A percentile compares a stretch with the other conserved stretches of the same genome.
Evolutionary conservation across 2,329 filamentous ascomycete genomes (phyloP).

Genomic region (Diaporthe eres): DNA sequence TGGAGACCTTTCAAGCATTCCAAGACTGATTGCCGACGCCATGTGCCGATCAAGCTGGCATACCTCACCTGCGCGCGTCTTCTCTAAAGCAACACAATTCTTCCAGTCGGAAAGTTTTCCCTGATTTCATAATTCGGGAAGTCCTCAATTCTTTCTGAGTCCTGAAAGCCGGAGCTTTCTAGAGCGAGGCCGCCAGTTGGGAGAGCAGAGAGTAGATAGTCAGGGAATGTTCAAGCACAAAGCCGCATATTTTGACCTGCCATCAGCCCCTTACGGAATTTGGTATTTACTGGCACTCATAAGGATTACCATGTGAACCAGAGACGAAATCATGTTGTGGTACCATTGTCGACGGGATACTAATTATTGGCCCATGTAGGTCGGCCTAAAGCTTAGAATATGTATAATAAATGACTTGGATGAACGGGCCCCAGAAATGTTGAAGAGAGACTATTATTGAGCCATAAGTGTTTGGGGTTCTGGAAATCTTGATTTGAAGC

Average conservation of each 20-base stretch:
- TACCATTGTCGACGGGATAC: too few relatives aligned
- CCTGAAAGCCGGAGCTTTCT: neutral
- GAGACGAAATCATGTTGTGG: too few relatives aligned
- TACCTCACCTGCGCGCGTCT: neutral
- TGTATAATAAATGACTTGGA: too few relatives aligned
- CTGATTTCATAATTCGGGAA: neutral
- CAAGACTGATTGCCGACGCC: neutral
- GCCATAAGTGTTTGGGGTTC: neutral
- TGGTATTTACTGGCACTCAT: too few relatives aligned
- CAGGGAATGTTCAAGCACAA: neutral
- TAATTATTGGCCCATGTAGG: too few relatives aligned
- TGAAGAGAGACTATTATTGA: neutral
- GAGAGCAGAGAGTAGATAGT: neutral
- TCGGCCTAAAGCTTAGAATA: too few relatives aligned
- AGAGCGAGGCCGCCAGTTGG: too few relatives aligned
- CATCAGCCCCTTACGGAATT: too few relatives aligned
- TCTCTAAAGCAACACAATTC: neutral
- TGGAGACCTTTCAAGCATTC: neutral
- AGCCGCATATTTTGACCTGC: too few relatives aligned
- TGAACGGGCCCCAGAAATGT: too few relatives aligned
- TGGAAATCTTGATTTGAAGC: neutral
- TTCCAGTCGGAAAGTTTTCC: too few relatives aligned
- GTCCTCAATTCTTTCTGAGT: neutral
- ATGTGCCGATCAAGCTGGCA: neutral
- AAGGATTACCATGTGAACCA: too few relatives aligned